Percentiles rank a stretch among this genome's conserved stretches.
phyloP scores from a whole-genome alignment of 176 grass and related monocot genomes.

The Areca catechu region DNA sequence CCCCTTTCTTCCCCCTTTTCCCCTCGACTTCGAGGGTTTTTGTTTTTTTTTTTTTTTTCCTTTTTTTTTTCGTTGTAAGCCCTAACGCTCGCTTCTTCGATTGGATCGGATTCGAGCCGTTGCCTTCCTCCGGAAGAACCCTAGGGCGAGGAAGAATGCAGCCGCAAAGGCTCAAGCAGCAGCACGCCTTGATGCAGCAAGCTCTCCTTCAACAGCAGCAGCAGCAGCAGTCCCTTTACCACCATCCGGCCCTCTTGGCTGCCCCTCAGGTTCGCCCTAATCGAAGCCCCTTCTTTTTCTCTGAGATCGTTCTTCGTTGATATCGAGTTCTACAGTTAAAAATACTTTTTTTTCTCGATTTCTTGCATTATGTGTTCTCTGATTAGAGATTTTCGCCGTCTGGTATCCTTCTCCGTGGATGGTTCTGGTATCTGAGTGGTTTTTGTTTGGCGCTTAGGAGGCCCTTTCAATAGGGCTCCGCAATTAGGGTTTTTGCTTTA shows the following conservation, averaged over 20 bases:
- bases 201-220: slow-evolving; percentile 35
- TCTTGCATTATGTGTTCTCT: not conserved
- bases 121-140: slow-evolving; percentile 6
- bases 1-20: not conserved
- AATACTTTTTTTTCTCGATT: not conserved
- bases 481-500: too few relatives aligned
- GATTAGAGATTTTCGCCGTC: too few relatives aligned
- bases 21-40: slow-evolving; percentile 44
- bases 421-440: too few relatives aligned
- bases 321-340: not conserved
- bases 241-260: slow-evolving; percentile 74
- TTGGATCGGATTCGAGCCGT: not conserved
- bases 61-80: slow-evolving; percentile 18
- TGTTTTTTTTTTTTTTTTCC: not conserved
- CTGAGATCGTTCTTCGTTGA: not conserved
- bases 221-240: slow-evolving; percentile 50
- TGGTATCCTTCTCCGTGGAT: too few relatives aligned
- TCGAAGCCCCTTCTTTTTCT: not conserved
- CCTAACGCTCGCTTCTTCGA: not conserved
- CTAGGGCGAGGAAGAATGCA: slow-evolving; percentile 44
- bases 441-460: too few relatives aligned
- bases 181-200: slow-evolving; percentile 28
- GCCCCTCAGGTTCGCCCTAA: slow-evolving; percentile 46
- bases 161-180: slow-evolving; percentile 58
- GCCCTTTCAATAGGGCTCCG: too few relatives aligned